A percentile compares a stretch with the other conserved stretches of the same genome.
These are phyloP conservation scores for Acidomyces sp. DNA, from an alignment of 495 filamentous ascomycete species.

Conservation along the genomic window DNA sequence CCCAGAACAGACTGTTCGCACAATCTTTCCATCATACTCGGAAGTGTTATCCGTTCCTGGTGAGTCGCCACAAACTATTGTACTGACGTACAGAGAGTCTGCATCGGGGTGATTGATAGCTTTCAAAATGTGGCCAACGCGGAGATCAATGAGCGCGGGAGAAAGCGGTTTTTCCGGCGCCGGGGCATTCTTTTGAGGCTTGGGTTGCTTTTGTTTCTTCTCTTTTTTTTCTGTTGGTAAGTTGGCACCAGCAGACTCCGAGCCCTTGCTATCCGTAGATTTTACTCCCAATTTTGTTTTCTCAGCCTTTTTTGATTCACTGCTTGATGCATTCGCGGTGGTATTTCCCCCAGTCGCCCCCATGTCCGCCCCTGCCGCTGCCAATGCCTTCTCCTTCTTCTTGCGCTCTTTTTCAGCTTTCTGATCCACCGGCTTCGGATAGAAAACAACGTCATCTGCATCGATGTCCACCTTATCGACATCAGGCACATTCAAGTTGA, in stretches of 20 bases:
- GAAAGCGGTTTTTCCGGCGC: slow-evolving; percentile 54
- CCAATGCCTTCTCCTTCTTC: slow-evolving; percentile 32
- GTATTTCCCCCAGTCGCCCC: slow-evolving; percentile 17
- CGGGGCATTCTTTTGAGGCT: slow-evolving; percentile 45
- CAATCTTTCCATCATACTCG: slow-evolving; percentile 74
- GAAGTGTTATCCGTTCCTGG: slow-evolving; percentile 74
- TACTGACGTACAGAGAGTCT: slow-evolving; percentile 88
- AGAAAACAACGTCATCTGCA: slow-evolving; percentile 61
- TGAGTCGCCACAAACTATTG: slow-evolving; percentile 88
- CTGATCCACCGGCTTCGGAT: slow-evolving; percentile 34
- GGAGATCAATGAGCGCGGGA: slow-evolving; percentile 79
- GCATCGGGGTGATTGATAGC: slow-evolving; percentile 91
- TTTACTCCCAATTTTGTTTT: slow-evolving; percentile 25
- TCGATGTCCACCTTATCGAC: slow-evolving; percentile 73
- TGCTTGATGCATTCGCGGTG: slow-evolving; percentile 6
- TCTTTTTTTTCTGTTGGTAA: slow-evolving; percentile 39
- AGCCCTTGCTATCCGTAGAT: slow-evolving; percentile 24
- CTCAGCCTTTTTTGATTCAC: slow-evolving; percentile 22
- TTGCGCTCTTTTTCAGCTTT: slow-evolving; percentile 45
- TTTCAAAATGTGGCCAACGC: slow-evolving; percentile 93
- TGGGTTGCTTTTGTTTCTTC: slow-evolving; percentile 59
- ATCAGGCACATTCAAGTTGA: slow-evolving; percentile 54
- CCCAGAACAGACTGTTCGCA: slow-evolving; percentile 91
- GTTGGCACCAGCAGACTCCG: slow-evolving; percentile 21
- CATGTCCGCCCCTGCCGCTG: slow-evolving; percentile 17